These are phyloP conservation scores for Phaffomyces thermotolerans DNA, from an alignment of 805 yeast genomes.

Conservation along the genomic window DNA sequence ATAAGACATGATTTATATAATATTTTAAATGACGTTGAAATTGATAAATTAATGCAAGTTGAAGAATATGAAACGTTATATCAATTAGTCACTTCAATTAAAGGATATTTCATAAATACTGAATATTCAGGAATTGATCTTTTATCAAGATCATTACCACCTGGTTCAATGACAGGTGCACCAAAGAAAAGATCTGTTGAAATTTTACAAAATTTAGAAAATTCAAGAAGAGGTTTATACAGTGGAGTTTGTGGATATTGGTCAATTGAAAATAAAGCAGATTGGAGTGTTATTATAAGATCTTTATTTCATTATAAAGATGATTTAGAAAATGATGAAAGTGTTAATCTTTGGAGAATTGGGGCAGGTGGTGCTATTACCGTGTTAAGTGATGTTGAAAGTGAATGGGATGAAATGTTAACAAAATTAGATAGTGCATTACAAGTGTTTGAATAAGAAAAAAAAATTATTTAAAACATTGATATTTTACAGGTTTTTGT, in stretches of 20 bases:
- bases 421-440: slow-evolving; percentile 74
- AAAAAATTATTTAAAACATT: slow-evolving; percentile 6
- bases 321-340: slow-evolving; percentile 29
- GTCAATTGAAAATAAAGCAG: slow-evolving; percentile 80
- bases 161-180: slow-evolving; percentile 99
- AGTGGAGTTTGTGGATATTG: slow-evolving; percentile 96
- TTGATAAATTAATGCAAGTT: slow-evolving; percentile 76
- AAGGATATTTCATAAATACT: slow-evolving; percentile 36
- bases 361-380: slow-evolving; percentile 99
- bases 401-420: slow-evolving; percentile 90
- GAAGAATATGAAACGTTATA: slow-evolving; percentile 90
- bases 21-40: slow-evolving; percentile 57
- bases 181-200: slow-evolving; percentile 93
- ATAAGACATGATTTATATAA: slow-evolving; percentile 86
- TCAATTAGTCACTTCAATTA: slow-evolving; percentile 86
- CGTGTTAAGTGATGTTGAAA: slow-evolving; percentile 70
- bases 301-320: slow-evolving; percentile 62
- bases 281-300: slow-evolving; percentile 94
- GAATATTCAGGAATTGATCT: slow-evolving; percentile 68
- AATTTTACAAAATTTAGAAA: slow-evolving; percentile 45
- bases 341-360: slow-evolving; percentile 56
- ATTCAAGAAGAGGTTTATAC: slow-evolving; percentile 62
- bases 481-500: not conserved
- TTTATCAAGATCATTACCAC: slow-evolving; percentile 75
- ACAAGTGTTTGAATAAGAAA: slow-evolving; percentile 44